phyloP scores from a whole-genome alignment of 1,139 yeast species.

The Zygotorulaspora mrakii region DNA sequence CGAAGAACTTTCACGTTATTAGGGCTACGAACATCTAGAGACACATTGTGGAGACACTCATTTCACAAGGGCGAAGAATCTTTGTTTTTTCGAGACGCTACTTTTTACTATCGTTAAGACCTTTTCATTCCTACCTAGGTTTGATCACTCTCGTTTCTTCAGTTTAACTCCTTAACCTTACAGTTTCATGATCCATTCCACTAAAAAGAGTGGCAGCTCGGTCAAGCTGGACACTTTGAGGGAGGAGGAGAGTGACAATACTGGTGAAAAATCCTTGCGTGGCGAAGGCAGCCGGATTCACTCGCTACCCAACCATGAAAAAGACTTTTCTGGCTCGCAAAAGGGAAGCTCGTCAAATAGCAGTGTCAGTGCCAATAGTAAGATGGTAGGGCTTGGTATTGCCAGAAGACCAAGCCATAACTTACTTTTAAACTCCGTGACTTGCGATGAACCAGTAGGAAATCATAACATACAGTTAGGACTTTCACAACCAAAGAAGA shows the following conservation, averaged over 20 bases:
- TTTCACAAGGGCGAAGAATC: too few relatives aligned
- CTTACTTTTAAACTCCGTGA: conserved; percentile 23
- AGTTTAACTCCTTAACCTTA: neutral
- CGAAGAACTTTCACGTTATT: neutral
- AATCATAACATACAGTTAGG: conserved; percentile 5
- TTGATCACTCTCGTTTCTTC: too few relatives aligned
- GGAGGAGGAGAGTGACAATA: conserved; percentile 9
- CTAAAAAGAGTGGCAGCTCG: conserved; percentile 5
- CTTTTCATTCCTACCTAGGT: too few relatives aligned
- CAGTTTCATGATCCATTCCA: neutral
- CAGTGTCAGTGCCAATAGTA: conserved; percentile 18
- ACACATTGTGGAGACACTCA: too few relatives aligned
- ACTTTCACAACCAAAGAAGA: conserved; percentile 28
- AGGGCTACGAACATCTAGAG: too few relatives aligned
- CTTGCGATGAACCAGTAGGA: conserved; percentile 9
- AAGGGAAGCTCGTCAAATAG: conserved; percentile 13
- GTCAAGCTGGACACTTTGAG: conserved; percentile 12
- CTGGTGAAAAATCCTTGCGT: neutral
- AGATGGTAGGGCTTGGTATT: conserved; percentile 29
- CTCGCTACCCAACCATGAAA: conserved; percentile 6
- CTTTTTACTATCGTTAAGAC: too few relatives aligned
- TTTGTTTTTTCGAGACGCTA: too few relatives aligned
- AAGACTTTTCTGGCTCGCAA: conserved; percentile 7
- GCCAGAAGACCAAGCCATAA: conserved; percentile 37
- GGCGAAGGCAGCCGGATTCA: too few relatives aligned